Conservation (phyloP, 495 filamentous ascomycete genomes). For the Neurospora africana region DNA sequence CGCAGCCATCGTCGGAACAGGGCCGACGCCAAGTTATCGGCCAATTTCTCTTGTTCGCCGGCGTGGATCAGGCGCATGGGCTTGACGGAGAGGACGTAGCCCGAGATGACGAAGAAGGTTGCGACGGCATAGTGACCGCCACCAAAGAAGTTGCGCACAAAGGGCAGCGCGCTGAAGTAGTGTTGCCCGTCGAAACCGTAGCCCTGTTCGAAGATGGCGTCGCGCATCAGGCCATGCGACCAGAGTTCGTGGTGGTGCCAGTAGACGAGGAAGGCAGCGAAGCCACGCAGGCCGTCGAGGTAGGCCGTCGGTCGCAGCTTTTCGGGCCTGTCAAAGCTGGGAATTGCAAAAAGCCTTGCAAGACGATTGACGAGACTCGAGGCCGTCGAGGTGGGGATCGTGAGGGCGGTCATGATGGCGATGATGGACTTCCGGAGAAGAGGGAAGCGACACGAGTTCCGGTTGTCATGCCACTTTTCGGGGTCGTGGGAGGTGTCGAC, state of each 20-base stretch:
- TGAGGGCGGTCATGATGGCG: background rate
- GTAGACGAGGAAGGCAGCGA: constrained; percentile 39
- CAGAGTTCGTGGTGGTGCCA: constrained; percentile 38
- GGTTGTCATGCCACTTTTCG: background rate
- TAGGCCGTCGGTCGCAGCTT: constrained; percentile 31
- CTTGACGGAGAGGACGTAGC: constrained; percentile 41
- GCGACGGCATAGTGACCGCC: constrained; percentile 46
- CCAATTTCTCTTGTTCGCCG: constrained; percentile 29
- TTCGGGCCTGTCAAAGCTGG: background rate
- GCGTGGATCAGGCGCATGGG: constrained; percentile 40
- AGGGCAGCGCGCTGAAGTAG: constrained; percentile 30
- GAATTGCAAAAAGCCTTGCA: background rate
- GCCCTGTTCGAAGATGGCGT: constrained; percentile 20
- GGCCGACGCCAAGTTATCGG: constrained; percentile 21
- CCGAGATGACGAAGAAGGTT: constrained; percentile 39
- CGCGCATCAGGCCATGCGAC: constrained; percentile 19
- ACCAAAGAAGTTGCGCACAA: constrained; percentile 28
- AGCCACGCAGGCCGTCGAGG: constrained; percentile 36
- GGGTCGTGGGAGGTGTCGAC: background rate
- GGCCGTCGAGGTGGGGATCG: background rate
- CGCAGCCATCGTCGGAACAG: constrained; percentile 27
- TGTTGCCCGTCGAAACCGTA: constrained; percentile 25
- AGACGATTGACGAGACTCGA: background rate
- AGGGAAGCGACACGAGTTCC: background rate
- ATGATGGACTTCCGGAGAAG: background rate